phyloP scores from a whole-genome alignment of 164 flowering plant species.

The Magnolia officinalis region DNA sequence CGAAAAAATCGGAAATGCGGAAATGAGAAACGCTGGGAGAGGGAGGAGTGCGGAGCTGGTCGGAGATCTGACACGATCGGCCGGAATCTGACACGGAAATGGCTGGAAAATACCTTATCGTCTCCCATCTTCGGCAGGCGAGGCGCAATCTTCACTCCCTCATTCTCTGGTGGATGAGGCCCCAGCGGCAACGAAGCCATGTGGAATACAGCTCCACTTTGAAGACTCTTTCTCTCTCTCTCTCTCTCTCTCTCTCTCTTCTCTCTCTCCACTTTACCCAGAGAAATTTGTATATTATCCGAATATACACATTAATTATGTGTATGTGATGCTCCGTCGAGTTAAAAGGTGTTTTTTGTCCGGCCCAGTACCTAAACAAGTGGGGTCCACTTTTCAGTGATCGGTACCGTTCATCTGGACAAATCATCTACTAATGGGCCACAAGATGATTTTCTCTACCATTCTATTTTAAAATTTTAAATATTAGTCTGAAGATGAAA shows the following conservation, averaged over 20 bases:
- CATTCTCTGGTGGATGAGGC: slow-evolving; percentile 20
- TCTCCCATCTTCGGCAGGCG: slow-evolving; percentile 25
- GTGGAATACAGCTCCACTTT: slow-evolving; percentile 19
- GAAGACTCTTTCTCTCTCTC: not conserved
- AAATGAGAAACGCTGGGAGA: not conserved
- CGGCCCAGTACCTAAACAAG: no score
- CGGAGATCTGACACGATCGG: not conserved
- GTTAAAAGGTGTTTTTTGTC: no score
- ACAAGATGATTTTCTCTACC: no score
- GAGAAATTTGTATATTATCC: not conserved
- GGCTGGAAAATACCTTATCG: slow-evolving; percentile 22
- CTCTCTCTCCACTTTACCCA: no score
- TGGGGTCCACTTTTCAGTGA: no score
- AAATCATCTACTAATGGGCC: no score
- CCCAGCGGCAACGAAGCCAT: slow-evolving; percentile 35
- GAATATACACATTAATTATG: not conserved
- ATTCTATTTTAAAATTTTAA: no score
- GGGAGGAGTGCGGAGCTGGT: not conserved
- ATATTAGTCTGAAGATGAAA: no score
- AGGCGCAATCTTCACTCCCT: slow-evolving; percentile 19
- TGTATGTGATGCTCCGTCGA: no score
- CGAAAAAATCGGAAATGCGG: not conserved
- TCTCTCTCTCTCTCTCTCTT: not conserved
- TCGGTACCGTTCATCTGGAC: no score
- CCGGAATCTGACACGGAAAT: not conserved